Conservation (phyloP, 2,329 filamentous ascomycete species). For the Fragosphaeria purpurea region DNA sequence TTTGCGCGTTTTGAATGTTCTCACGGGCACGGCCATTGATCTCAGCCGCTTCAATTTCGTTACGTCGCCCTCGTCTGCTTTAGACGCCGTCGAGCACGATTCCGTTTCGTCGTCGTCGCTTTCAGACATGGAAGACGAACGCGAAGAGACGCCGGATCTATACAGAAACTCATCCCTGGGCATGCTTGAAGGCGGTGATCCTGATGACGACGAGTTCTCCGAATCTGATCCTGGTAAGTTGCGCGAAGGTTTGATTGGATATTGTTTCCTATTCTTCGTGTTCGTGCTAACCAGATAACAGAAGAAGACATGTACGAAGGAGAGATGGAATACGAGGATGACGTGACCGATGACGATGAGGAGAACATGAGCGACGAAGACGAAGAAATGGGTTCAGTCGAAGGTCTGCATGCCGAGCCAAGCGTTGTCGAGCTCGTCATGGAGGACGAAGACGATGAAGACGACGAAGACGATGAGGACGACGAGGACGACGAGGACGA, state of each 20-base stretch:
- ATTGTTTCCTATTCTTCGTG: neutral
- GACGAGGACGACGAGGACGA: conserved; percentile 39
- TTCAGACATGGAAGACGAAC: conserved; percentile 75
- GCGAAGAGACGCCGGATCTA: conserved; percentile 91
- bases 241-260: conserved; percentile 37
- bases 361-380: conserved; percentile 87
- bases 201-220: conserved; percentile 62
- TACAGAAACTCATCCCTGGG: conserved; percentile 94
- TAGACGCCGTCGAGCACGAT: conserved; percentile 69
- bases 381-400: conserved; percentile 77
- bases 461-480: conserved; percentile 49
- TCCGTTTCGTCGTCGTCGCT: conserved; percentile 80
- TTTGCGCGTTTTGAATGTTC: conserved; percentile 72
- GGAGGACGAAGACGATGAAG: conserved; percentile 56
- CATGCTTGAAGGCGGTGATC: conserved; percentile 78
- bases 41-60: conserved; percentile 75
- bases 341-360: conserved; percentile 66
- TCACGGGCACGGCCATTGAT: conserved; percentile 79
- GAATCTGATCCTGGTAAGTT: conserved; percentile 36
- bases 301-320: conserved; percentile 92
- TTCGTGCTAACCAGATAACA: conserved; percentile 29
- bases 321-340: conserved; percentile 83
- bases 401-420: conserved; percentile 56
- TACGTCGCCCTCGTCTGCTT: conserved; percentile 47
- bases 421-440: conserved; percentile 68